Evolutionary conservation across 1,284 basidiomycete species (phyloP), one percentile per base, ranked within the genome.

Genomic region (Cryptococcus wingfieldii): DNA sequence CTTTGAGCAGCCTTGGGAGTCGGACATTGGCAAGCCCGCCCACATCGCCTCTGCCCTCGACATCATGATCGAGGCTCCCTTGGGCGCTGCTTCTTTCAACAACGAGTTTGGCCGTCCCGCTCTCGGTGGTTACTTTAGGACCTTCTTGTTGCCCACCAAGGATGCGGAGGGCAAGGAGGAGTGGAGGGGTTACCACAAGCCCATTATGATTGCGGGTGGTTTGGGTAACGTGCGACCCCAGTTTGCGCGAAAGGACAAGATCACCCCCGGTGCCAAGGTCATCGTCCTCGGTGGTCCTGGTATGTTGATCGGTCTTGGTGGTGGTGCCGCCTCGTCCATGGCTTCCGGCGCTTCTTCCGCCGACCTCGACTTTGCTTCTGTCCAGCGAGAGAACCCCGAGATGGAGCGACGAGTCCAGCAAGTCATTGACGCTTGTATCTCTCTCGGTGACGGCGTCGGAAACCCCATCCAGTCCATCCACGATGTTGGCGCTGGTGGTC

Each of bases 141-240:
- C 93, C 0, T 95, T 93, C 77, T 82, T 85, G 18, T 87, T 94
- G 74, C 81, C 83, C 44, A 82, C 90, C 0, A 74, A 82, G 9
- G 64, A 70, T 1, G 60, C 64, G 48, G 86, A 93, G 71, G 81
- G 94, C n/a, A 59, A 59, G 39, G 59, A 63, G 18, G 75, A 77
- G 61, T 76, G 73, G 70, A 82, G 93, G 56, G 95, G 95, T 0
- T 99, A 97, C 79, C 96, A 98, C 80, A 99, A 99, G 76, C 95
- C 95, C 14, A 97, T 99, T 80, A 99, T 99, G 96, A 88, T 98
- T 62, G 96, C 96, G 16, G 95, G 95, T 49, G 95, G 95, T 42
- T 84, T 95, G 57, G 95, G 95, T 9, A 97, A 90, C 68, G 94
- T 98, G 39, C 84, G 90, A 25, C 86, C 88, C 2, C 76, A 83